phyloP scores from a whole-genome alignment of 257 asterid species.

The Cynanchum wilfordii region DNA sequence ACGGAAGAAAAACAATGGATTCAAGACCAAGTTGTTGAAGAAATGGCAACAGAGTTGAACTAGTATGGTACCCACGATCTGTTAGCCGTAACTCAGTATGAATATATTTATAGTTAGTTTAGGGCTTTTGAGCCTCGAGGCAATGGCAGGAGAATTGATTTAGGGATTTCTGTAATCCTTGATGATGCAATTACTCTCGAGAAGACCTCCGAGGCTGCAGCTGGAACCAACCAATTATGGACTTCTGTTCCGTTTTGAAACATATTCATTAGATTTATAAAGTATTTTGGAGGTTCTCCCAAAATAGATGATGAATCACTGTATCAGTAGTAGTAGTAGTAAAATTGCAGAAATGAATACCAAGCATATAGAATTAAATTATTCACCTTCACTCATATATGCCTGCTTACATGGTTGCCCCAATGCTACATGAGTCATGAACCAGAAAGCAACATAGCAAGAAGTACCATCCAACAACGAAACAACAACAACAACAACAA shows the following conservation, averaged over 20 bases:
- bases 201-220: too few relatives aligned
- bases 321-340: too few relatives aligned
- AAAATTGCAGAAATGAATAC: too few relatives aligned
- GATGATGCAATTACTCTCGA: too few relatives aligned
- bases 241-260: too few relatives aligned
- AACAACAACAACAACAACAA: background rate
- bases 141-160: background rate
- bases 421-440: background rate
- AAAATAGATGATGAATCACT: too few relatives aligned
- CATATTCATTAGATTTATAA: too few relatives aligned
- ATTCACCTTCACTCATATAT: background rate
- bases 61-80: background rate
- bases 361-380: too few relatives aligned
- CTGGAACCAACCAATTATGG: too few relatives aligned
- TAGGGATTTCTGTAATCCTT: background rate
- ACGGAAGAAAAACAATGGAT: slow-evolving; percentile 49
- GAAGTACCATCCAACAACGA: too few relatives aligned
- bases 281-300: too few relatives aligned
- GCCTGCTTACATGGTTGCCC: background rate
- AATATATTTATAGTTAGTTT: background rate
- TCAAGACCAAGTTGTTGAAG: slow-evolving; percentile 1
- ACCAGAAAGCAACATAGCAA: background rate
- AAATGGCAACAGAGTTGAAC: background rate
- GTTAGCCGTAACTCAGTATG: background rate
- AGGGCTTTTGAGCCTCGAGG: background rate